These are phyloP conservation scores for Trichoderma gracile DNA, from an alignment of 2,329 filamentous ascomycete genomes.

Conservation along the genomic window DNA sequence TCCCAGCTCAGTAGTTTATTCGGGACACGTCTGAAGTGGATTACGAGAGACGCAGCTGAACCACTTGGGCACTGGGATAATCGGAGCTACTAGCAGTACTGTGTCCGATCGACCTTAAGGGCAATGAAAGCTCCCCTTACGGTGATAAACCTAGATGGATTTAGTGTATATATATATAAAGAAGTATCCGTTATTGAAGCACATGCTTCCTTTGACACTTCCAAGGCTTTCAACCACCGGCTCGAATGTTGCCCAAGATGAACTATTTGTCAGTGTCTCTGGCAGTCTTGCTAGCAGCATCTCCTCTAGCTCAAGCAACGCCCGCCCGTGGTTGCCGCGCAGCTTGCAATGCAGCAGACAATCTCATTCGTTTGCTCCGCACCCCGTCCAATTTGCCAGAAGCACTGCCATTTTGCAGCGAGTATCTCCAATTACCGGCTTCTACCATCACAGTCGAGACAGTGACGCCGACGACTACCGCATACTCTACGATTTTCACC, in stretches of 20 bases:
- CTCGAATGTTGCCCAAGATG: background rate
- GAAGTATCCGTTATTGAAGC: background rate
- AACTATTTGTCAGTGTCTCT: background rate
- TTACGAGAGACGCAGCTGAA: background rate
- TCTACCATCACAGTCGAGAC: background rate
- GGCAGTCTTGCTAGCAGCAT: background rate
- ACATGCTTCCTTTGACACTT: background rate
- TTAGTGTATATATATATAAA: background rate
- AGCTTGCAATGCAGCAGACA: constrained; percentile 2
- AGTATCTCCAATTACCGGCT: constrained; percentile 3
- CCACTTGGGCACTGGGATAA: background rate
- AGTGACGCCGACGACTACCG: constrained; percentile 2
- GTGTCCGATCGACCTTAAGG: too few relatives aligned
- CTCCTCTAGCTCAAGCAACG: constrained; percentile 4
- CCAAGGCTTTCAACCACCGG: background rate
- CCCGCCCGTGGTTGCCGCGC: background rate
- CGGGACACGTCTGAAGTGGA: too few relatives aligned
- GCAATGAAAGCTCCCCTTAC: background rate
- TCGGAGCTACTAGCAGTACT: too few relatives aligned
- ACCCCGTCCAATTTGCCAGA: constrained; percentile 9
- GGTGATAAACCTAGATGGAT: background rate
- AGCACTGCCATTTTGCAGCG: constrained; percentile 1
- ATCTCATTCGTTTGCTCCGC: background rate
- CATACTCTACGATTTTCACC: constrained; percentile 6
- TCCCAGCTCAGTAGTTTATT: background rate